These are phyloP conservation scores for Chrysanthemum seticuspe DNA, from an alignment of 129 eudicot genomes.

Conservation along the genomic window DNA sequence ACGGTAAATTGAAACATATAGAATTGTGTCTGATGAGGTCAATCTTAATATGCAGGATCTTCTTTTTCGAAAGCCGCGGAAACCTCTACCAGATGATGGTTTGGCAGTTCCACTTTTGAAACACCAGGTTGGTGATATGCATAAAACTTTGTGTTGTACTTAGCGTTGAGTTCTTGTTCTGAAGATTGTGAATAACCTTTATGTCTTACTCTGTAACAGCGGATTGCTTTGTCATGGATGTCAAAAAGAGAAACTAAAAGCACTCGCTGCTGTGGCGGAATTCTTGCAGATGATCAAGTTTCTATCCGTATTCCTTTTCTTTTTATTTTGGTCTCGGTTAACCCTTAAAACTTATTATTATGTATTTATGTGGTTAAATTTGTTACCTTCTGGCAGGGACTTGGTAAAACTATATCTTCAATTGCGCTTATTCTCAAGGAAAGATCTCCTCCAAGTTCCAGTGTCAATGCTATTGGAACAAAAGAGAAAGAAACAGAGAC, in stretches of 20 bases:
- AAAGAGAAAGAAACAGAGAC: slow-evolving; percentile 48
- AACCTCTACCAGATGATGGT: slow-evolving; percentile 54
- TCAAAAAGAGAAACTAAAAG: slow-evolving; percentile 66
- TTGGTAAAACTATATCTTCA: slow-evolving; percentile 89
- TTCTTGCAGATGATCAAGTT: slow-evolving; percentile 98
- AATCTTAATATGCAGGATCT: slow-evolving; percentile 46
- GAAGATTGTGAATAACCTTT: slow-evolving; percentile 10
- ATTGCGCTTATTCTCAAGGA: slow-evolving; percentile 90
- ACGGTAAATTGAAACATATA: slow-evolving; percentile 3
- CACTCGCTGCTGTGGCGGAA: slow-evolving; percentile 80
- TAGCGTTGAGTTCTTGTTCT: slow-evolving; percentile 12
- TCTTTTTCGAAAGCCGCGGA: slow-evolving; percentile 48
- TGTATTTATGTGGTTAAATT: slow-evolving; percentile 2
- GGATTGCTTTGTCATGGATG: slow-evolving; percentile 96
- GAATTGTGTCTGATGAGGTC: slow-evolving; percentile 9
- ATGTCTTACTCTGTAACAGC: slow-evolving; percentile 44
- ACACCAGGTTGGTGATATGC: slow-evolving; percentile 65
- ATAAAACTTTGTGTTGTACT: slow-evolving; percentile 11
- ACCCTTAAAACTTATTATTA: not conserved
- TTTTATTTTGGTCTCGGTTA: not conserved
- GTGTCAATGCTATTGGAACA: slow-evolving; percentile 18
- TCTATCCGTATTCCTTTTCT: slow-evolving; percentile 20
- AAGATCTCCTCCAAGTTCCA: slow-evolving; percentile 56
- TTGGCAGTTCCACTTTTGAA: slow-evolving; percentile 78
- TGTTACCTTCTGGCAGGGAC: slow-evolving; percentile 52